Base-by-base conservation (phyloP, 2,329 filamentous ascomycete genomes). In the Zarea fungicola region DNA sequence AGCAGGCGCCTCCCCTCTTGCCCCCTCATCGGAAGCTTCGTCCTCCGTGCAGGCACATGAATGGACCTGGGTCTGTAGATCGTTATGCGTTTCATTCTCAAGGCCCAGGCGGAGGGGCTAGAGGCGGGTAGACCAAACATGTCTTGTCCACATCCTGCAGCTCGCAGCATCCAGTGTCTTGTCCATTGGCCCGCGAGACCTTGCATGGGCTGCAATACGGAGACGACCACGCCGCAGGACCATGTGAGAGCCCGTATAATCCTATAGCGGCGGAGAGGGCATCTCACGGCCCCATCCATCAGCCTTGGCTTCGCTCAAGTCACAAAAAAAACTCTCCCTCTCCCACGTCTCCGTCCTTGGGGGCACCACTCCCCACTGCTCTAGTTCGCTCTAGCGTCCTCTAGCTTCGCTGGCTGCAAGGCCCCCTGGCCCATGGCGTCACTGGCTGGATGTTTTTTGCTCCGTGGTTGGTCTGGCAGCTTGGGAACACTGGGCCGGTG, bases 381-480 rank as follows among this genome's bases (percentile, higher is more conserved):
- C 23, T n/a, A n/a, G n/a, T n/a, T n/a, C n/a, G n/a, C n/a, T n/a
- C 32, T 37, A 37, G 34, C 41, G 42, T 36, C 25, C 13, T 25
- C 42, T 47, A 48, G 48, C 44, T 39, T 46, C n/a, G n/a, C n/a
- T n/a, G n/a, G 48, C 50, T 44, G 48, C 48, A 50, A 40, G 48
- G n/a, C n/a, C 52, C 55, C 55, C 53, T 52, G 52, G 54, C 41
- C 34, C 47, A 60, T 59, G 53, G 56, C 57, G 56, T 56, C 58
- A 52, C 55, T 53, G 51, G 44, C 40, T 51, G 34, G 37, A n/a
- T 19, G 13, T 9, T 25, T 28, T 8, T 9, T n/a, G 26, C 22
- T 6, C 25, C 13, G 8, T 47, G 28, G 34, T 29, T 42, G 25
- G 39, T 26, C 41, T 34, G 21, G 29, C 28, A 25, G 5, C 28